A percentile compares a stretch with the other conserved stretches of the same genome.
These are phyloP conservation scores for Stachybotrys chartarum DNA, from an alignment of 2,329 filamentous ascomycete genomes.

Conservation along the genomic window DNA sequence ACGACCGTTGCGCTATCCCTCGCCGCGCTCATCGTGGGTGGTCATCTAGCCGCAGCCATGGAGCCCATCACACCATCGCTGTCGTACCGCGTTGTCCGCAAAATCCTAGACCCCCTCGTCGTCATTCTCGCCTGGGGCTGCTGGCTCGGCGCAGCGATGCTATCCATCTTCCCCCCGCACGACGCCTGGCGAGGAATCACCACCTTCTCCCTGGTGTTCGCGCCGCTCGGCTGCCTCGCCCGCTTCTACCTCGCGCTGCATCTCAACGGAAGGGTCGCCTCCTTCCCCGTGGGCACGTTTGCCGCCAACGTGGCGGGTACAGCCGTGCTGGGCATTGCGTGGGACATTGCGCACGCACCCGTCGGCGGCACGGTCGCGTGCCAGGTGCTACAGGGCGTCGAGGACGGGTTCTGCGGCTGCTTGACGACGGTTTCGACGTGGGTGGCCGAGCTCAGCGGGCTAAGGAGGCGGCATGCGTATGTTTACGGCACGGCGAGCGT, in stretches of 20 bases:
- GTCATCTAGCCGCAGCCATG: conserved; percentile 63
- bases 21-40: conserved; percentile 61
- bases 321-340: conserved; percentile 65
- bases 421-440: conserved; percentile 62
- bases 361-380: conserved; percentile 53
- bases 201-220: conserved; percentile 73
- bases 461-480: conserved; percentile 53
- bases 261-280: conserved; percentile 59
- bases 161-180: conserved; percentile 66
- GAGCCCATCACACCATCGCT: conserved; percentile 54
- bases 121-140: conserved; percentile 62
- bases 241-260: conserved; percentile 66
- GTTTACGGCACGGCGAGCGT: conserved; percentile 60
- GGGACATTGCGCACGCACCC: conserved; percentile 66
- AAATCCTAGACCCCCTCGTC: conserved; percentile 54
- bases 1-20: conserved; percentile 65
- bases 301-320: conserved; percentile 73
- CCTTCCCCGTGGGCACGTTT: conserved; percentile 85
- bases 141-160: conserved; percentile 71
- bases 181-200: conserved; percentile 69
- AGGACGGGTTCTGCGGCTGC: conserved; percentile 63
- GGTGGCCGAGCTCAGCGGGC: conserved; percentile 51
- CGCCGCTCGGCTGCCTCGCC: conserved; percentile 68
- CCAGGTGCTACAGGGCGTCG: conserved; percentile 58
- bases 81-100: conserved; percentile 48